These are phyloP conservation scores for Penicillium sp. DNA, from an alignment of 2,329 filamentous ascomycete genomes.

Conservation along the genomic window DNA sequence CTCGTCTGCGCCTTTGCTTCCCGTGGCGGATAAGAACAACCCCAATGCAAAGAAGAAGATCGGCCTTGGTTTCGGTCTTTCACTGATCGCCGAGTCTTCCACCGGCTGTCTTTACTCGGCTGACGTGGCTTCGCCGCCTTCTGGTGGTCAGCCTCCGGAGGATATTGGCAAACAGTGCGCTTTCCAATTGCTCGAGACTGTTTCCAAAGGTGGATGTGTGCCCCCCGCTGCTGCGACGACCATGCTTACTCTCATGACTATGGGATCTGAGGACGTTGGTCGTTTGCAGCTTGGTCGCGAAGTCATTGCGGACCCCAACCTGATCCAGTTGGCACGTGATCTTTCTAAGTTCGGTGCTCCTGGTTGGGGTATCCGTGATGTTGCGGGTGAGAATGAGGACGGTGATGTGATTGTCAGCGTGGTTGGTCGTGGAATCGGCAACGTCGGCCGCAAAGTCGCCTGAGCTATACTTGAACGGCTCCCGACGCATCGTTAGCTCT, in stretches of 20 bases:
- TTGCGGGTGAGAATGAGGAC: slow-evolving; percentile 60
- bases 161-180: slow-evolving; percentile 87
- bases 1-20: slow-evolving; percentile 57
- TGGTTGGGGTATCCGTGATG: slow-evolving; percentile 84
- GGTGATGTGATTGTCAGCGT: slow-evolving; percentile 81
- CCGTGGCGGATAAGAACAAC: slow-evolving; percentile 69
- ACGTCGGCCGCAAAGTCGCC: slow-evolving; percentile 87
- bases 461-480: slow-evolving; percentile 34
- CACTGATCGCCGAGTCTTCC: slow-evolving; percentile 87
- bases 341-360: slow-evolving; percentile 83
- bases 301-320: slow-evolving; percentile 75
- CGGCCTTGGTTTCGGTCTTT: slow-evolving; percentile 88
- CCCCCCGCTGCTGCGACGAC: slow-evolving; percentile 69
- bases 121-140: slow-evolving; percentile 70
- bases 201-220: slow-evolving; percentile 79
- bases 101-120: slow-evolving; percentile 84
- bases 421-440: slow-evolving; percentile 89
- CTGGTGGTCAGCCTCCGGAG: slow-evolving; percentile 81
- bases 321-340: slow-evolving; percentile 79
- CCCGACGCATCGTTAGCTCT: neutral
- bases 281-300: slow-evolving; percentile 77
- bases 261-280: slow-evolving; percentile 95
- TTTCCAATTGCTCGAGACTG: slow-evolving; percentile 80
- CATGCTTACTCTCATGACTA: slow-evolving; percentile 87
- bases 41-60: slow-evolving; percentile 57